Percentiles rank a stretch among this genome's conserved stretches.
Conservation (phyloP, 1,139 yeast species). For the Yamadazyma friedrichii region DNA sequence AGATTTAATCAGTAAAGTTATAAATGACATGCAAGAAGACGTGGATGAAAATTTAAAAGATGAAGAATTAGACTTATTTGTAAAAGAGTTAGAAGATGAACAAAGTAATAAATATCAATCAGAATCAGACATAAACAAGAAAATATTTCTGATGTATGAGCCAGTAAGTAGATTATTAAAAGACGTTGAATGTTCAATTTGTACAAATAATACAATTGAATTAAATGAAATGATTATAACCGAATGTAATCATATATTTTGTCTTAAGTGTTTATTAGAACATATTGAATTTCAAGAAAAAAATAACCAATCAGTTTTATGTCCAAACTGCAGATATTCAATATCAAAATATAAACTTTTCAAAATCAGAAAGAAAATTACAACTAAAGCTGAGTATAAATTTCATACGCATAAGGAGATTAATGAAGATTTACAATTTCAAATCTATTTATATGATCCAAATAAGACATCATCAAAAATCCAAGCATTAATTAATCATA, state of each 20-base stretch:
- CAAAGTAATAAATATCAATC: conserved; percentile 33
- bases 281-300: conserved; percentile 54
- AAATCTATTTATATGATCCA: conserved; percentile 47
- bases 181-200: conserved; percentile 79
- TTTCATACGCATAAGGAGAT: conserved; percentile 30
- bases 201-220: conserved; percentile 65
- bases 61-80: conserved; percentile 15
- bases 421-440: conserved; percentile 25
- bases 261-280: conserved; percentile 70
- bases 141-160: conserved; percentile 25
- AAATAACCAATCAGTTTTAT: conserved; percentile 31
- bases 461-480: conserved; percentile 68
- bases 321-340: conserved; percentile 60
- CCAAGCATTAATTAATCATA: conserved; percentile 63
- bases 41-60: conserved; percentile 21
- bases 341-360: conserved; percentile 46
- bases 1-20: conserved; percentile 49
- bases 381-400: conserved; percentile 30
- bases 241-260: conserved; percentile 79
- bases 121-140: conserved; percentile 29
- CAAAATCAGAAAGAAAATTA: conserved; percentile 30
- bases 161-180: conserved; percentile 12
- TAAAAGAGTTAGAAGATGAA: conserved; percentile 17
- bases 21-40: conserved; percentile 41
- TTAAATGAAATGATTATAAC: conserved; percentile 61